Percentiles rank a stretch among this genome's conserved stretches.
Evolutionary conservation across 1,284 basidiomycete genomes (phyloP).

Genomic region (Sporisorium scitamineum): DNA sequence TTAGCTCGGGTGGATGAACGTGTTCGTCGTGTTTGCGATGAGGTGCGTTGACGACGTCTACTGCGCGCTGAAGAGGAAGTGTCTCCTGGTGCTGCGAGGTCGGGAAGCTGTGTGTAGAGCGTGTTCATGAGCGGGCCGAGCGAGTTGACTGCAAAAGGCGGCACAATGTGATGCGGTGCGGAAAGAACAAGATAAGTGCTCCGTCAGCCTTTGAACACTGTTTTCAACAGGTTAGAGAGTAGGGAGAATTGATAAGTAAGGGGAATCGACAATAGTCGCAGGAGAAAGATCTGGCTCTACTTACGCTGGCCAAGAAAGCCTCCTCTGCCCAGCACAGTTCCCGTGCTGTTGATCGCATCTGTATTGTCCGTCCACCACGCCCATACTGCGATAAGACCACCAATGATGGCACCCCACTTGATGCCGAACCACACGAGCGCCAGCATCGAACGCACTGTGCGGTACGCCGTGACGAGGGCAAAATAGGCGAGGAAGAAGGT

Average conservation of each 20-base stretch:
- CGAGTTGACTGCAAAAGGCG: conserved; percentile 20
- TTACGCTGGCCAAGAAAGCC: conserved; percentile 45
- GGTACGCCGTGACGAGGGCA: conserved; percentile 55
- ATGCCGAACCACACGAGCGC: conserved; percentile 52
- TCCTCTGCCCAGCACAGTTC: conserved; percentile 19
- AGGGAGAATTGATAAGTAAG: background rate
- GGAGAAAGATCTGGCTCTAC: background rate
- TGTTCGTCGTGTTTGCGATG: conserved; percentile 21
- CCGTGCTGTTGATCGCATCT: conserved; percentile 45
- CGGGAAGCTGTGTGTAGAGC: conserved; percentile 43
- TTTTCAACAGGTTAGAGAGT: background rate
- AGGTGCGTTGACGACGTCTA: conserved; percentile 10
- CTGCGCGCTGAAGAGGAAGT: conserved; percentile 7
- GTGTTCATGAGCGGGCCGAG: conserved; percentile 41
- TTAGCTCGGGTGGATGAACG: conserved; percentile 17
- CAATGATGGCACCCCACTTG: conserved; percentile 61
- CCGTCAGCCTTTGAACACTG: conserved; percentile 41
- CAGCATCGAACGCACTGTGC: conserved; percentile 48
- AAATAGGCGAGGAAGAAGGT: conserved; percentile 58
- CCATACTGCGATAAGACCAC: conserved; percentile 53
- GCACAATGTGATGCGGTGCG: background rate
- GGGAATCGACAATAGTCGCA: background rate
- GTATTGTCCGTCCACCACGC: conserved; percentile 56
- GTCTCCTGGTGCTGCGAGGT: conserved; percentile 6
- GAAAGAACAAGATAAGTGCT: background rate